Evolutionary conservation across 2,329 filamentous ascomycete species (phyloP).

Genomic region (Fusarium nurragi): DNA sequence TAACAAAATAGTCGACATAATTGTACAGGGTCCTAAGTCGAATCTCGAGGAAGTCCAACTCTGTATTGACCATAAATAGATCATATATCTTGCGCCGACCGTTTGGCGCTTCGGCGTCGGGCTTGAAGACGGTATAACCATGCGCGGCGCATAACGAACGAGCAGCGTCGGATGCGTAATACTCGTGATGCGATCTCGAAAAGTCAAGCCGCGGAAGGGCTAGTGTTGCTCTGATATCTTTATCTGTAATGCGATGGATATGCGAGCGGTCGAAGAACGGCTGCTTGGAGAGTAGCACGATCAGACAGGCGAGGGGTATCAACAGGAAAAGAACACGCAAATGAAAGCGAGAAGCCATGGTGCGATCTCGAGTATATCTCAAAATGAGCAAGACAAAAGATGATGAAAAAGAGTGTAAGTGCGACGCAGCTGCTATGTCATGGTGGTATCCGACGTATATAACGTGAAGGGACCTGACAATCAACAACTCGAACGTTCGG

Average conservation of each 20-base stretch:
- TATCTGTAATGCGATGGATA: constrained; percentile 33
- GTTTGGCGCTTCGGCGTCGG: constrained; percentile 25
- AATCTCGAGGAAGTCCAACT: constrained; percentile 73
- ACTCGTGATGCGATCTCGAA: constrained; percentile 35
- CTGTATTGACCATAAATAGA: constrained; percentile 69
- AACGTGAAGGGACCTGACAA: not conserved
- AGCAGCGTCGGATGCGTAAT: constrained; percentile 46
- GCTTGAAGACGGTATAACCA: constrained; percentile 46
- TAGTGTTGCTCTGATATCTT: constrained; percentile 35
- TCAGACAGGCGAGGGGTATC: constrained; percentile 13
- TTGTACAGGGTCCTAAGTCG: constrained; percentile 66
- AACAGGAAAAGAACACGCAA: constrained; percentile 15
- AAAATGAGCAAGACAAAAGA: not conserved
- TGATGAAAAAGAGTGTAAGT: not conserved
- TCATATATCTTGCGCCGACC: constrained; percentile 55
- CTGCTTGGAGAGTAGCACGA: constrained; percentile 30
- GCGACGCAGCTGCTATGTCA: not conserved
- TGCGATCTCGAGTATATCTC: not conserved
- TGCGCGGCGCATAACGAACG: constrained; percentile 47
- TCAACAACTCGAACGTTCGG: constrained; percentile 10
- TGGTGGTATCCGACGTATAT: not conserved
- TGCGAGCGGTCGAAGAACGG: constrained; percentile 29
- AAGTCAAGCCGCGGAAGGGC: constrained; percentile 43
- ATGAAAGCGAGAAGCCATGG: constrained; percentile 21
- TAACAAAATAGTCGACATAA: constrained; percentile 71